Evolutionary conservation across 2,329 filamentous ascomycete genomes (phyloP), one percentile per base, ranked within the genome.

Genomic region (Beauveria pseudobassiana): DNA sequence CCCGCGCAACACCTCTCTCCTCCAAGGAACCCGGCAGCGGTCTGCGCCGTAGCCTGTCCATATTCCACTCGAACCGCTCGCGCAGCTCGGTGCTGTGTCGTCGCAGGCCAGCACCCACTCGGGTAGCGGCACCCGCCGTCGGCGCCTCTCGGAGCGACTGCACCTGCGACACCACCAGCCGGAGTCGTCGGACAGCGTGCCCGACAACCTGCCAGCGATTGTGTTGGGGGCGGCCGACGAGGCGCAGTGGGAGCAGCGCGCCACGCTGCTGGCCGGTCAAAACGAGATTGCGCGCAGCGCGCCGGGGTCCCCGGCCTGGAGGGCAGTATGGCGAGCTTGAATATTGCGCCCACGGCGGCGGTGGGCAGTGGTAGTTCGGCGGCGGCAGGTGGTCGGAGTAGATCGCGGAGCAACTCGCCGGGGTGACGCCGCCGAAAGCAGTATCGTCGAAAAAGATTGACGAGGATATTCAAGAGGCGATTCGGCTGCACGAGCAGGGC

Each of bases 391-490:
- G 42, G 43, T 6, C 56, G 56, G n/a, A 42, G 43, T 22, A 46
- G 61, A 5, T 40, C 61, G 9, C 26, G 64, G 30, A 69, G 69
- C 55, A 65, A 63, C 56, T 64, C 65, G 62, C 65, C 60, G 60
- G 65, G 65, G 67, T 67, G 60, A 62, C 59, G 64, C 61, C 42
- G 16, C 53, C 53, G 16, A 53, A 52, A 45, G 26, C 64, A 10
- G 77, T 83, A 42, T 81, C 78, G 59, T 79, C 78, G 53, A 78
- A 82, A 70, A 75, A 76, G 62, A 81, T 82, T 59, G 85, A 88
- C 71, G 81, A 83, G 63, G 87, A 90, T 74, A 96, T 99, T 63
- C 93, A 97, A 75, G 88, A 96, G 76, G 95, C 95, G n/a, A 99
- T 99, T 72, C 84, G 89, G 64, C 80, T 98, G 65, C 95, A 99